phyloP scores from a whole-genome alignment of 1,139 yeast genomes.

The Yamadazyma trypodendri region DNA sequence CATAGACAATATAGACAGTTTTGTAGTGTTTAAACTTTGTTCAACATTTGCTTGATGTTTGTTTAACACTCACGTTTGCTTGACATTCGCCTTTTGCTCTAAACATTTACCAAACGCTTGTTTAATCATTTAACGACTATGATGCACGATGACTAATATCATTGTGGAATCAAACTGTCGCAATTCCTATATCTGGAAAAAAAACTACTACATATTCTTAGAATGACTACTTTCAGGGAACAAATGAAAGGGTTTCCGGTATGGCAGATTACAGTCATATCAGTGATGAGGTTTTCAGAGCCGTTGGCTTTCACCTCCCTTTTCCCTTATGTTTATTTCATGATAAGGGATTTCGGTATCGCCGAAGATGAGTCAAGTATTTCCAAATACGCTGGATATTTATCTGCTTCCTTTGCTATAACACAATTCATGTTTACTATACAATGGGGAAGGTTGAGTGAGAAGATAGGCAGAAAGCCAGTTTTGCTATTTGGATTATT shows the following conservation, averaged over 20 bases:
- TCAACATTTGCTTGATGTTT: no score
- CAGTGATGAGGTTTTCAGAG: slow-evolving; percentile 53
- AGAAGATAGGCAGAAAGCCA: slow-evolving; percentile 56
- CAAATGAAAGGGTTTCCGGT: slow-evolving; percentile 46
- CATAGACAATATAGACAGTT: no score
- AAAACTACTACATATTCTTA: no score
- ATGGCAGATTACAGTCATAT: slow-evolving; percentile 47
- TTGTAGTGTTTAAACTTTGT: no score
- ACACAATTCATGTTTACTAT: slow-evolving; percentile 55
- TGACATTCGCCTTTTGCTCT: no score
- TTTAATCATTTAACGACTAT: no score
- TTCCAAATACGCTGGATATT: slow-evolving; percentile 57
- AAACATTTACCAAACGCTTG: no score
- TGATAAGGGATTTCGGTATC: slow-evolving; percentile 58
- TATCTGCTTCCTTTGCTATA: slow-evolving; percentile 55
- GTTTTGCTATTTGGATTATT: slow-evolving; percentile 50
- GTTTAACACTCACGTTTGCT: no score
- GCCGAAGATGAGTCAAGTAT: slow-evolving; percentile 52
- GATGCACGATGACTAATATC: no score
- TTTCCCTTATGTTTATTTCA: slow-evolving; percentile 63
- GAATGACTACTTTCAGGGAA: slow-evolving; percentile 17
- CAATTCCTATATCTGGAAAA: no score
- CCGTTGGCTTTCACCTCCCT: slow-evolving; percentile 64
- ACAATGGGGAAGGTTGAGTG: slow-evolving; percentile 59
- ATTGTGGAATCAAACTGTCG: no score